Evolutionary conservation across 257 asterid species (phyloP).

Genomic region (Agastache rugosa): DNA sequence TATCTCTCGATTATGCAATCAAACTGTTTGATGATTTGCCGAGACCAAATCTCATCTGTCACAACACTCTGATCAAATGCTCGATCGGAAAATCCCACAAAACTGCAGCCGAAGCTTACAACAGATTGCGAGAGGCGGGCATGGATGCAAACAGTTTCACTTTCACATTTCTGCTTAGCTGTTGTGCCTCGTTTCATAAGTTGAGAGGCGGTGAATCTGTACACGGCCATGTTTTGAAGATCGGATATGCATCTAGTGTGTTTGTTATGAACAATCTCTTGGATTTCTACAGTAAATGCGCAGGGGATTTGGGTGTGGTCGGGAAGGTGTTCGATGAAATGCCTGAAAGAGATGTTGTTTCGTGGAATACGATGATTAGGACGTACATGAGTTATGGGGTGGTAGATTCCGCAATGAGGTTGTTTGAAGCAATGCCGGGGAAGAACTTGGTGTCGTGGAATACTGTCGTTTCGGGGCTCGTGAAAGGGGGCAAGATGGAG

Average conservation of each 20-base stretch:
- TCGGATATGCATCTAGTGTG: conserved; percentile 43
- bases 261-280: conserved; percentile 51
- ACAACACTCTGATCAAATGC: conserved; percentile 59
- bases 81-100: conserved; percentile 46
- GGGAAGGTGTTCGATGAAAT: conserved; percentile 47
- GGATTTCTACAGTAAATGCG: conserved; percentile 54
- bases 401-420: conserved; percentile 35
- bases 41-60: conserved; percentile 42
- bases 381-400: conserved; percentile 45
- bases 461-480: conserved; percentile 48
- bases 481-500: conserved; percentile 45
- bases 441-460: conserved; percentile 56
- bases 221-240: conserved; percentile 48
- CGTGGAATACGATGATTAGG: conserved; percentile 51
- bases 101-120: conserved; percentile 43
- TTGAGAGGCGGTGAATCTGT: conserved; percentile 43
- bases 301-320: conserved; percentile 39
- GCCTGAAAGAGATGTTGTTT: conserved; percentile 47
- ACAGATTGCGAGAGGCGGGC: conserved; percentile 42
- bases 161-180: conserved; percentile 50
- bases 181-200: conserved; percentile 49
- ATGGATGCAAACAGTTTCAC: conserved; percentile 58
- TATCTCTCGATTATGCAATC: conserved; percentile 47
- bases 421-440: conserved; percentile 56
- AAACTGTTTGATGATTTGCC: conserved; percentile 36